Evolutionary conservation across 225 moss, liverwort and hornwort genomes (phyloP), one percentile per base, ranked within the genome.

Genomic region (Sphagnum contortum): DNA sequence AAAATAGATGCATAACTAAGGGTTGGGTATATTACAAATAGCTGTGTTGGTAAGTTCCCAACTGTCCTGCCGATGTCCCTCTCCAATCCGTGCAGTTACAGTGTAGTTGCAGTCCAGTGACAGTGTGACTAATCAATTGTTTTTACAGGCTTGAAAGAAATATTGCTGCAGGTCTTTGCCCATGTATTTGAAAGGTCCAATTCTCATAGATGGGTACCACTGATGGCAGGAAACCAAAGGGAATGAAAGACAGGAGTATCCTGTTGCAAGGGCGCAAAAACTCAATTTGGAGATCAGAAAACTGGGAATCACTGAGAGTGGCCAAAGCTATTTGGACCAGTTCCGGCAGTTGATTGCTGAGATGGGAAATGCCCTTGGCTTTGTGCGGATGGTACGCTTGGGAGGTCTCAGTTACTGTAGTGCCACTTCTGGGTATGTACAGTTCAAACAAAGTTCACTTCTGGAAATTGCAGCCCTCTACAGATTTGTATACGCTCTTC

Each of bases 341-440:
- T 98, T 98, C 69, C 88, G 92, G 51, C 90, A 84, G 74, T 75
- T 98, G 47, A 86, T 98, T 68, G 87, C 96, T 66, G 96, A 98
- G 71, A 91, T 98, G 76, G 96, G 96, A 62, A 91, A 98, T 75
- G 92, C 96, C 3, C 87, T 98, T 68, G 92, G 96, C 60, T 98
- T 98, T 87, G 96, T 93, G 63, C 87, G 92, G 47, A 89, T 98
- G 88, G 92, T 93, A 65, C 88, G 96, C 71, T 85, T 92, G 51
- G 96, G 96, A 70, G 96, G 96, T 70, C 88, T 98, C 62, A 93
- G 90, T 84, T 85, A 92, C 80, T 89, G 96, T 81, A 91, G 96
- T 80, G 83, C 87, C 57, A 86, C 96, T 63, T 89, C 89, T 65
- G 87, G 90, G 94, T 94, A 80, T 68, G 82, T 76, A 49, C n/a